phyloP scores from a whole-genome alignment of 805 yeast genomes.

The Saccharomycopsis sp. region DNA sequence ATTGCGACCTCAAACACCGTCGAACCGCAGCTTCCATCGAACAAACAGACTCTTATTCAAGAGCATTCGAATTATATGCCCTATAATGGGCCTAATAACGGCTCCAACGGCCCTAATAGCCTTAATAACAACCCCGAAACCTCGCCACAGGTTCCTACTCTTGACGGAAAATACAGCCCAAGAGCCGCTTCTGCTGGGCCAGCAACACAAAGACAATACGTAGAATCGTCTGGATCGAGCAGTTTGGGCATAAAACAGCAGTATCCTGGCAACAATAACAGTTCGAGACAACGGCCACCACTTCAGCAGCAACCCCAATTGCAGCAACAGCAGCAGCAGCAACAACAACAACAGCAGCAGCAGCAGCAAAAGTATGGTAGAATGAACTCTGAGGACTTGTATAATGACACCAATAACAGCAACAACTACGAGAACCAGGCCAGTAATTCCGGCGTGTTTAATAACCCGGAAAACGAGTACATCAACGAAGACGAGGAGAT shows the following conservation, averaged over 20 bases:
- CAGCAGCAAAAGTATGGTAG: conserved; percentile 10
- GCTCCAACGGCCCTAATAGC: background rate
- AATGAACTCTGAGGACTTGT: too few species aligned
- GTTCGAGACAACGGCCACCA: background rate
- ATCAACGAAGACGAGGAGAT: background rate
- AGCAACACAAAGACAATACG: too few species aligned
- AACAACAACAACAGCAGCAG: conserved; percentile 15
- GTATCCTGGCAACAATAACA: background rate
- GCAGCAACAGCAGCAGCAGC: conserved; percentile 12
- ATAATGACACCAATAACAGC: conserved; percentile 16
- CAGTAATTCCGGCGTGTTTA: conserved; percentile 7
- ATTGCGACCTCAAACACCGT: background rate
- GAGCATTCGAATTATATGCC: background rate
- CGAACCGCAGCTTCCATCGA: conserved; percentile 5
- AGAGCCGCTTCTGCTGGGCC: background rate
- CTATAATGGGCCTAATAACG: background rate
- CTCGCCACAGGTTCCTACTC: conserved; percentile 10
- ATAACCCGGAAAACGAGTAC: background rate
- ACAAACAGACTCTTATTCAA: background rate
- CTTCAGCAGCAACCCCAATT: background rate
- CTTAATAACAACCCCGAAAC: background rate
- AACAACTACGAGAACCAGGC: conserved; percentile 5
- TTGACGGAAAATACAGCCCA: conserved; percentile 12
- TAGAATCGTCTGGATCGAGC: too few species aligned
- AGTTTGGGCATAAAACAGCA: background rate